These are phyloP conservation scores for Chamaecyparis obtusa DNA, from an alignment of 75 land plant genomes.

Conservation along the genomic window DNA sequence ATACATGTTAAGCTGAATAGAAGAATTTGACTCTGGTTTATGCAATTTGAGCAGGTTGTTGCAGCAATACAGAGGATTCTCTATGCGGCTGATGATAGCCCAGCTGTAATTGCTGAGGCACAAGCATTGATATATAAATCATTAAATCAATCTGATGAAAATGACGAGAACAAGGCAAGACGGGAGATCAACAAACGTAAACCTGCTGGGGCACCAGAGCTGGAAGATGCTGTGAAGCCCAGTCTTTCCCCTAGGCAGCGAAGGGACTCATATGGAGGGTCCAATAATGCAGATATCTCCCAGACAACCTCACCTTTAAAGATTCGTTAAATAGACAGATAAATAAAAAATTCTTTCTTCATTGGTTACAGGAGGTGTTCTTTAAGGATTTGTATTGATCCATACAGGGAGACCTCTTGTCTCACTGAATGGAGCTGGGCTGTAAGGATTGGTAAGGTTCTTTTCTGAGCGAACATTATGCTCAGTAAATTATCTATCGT, in stretches of 20 bases:
- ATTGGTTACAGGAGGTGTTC: background rate
- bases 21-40: background rate
- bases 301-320: background rate
- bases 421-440: slow-evolving; percentile 10
- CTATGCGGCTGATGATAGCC: slow-evolving; percentile 73
- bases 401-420: slow-evolving; percentile 8
- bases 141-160: background rate
- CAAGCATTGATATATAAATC: slow-evolving; percentile 39
- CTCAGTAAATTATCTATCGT: background rate
- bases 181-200: slow-evolving; percentile 23
- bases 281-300: background rate
- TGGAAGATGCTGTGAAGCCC: slow-evolving; percentile 42
- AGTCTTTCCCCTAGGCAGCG: slow-evolving; percentile 54
- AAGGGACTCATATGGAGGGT: background rate
- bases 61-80: slow-evolving; percentile 72
- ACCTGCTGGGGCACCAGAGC: slow-evolving; percentile 35
- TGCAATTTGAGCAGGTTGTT: slow-evolving; percentile 51
- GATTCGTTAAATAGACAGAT: background rate
- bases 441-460: slow-evolving; percentile 1
- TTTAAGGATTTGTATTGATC: background rate
- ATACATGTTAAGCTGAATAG: background rate
- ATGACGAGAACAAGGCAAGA: slow-evolving; percentile 20
- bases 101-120: slow-evolving; percentile 68
- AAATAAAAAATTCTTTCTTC: background rate
- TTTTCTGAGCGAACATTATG: background rate